Percentiles rank a stretch among this genome's conserved stretches.
Evolutionary conservation across 1,284 basidiomycete species (phyloP).

Genomic region (Ustilago cynodontis): DNA sequence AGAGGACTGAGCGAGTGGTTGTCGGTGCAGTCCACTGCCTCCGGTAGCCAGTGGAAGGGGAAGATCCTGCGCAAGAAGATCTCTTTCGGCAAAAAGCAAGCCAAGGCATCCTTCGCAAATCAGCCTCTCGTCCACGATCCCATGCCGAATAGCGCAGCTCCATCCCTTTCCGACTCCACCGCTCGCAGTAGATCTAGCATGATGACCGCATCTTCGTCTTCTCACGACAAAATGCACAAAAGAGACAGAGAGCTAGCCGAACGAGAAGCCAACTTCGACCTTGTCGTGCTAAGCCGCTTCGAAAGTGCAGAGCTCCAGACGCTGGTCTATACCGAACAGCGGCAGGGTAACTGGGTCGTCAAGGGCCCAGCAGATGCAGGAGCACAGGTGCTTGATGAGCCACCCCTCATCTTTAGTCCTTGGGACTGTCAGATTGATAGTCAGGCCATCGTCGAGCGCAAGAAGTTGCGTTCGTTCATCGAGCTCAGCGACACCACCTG

Average conservation of each 20-base stretch:
- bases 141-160: conserved; percentile 17
- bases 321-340: conserved; percentile 46
- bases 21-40: conserved; percentile 4
- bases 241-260: conserved; percentile 42
- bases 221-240: conserved; percentile 40
- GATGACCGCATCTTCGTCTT: not conserved
- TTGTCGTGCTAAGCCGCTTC: conserved; percentile 43
- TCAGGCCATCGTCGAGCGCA: conserved; percentile 41
- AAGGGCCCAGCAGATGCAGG: conserved; percentile 27
- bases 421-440: conserved; percentile 52
- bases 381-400: conserved; percentile 24
- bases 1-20: conserved; percentile 32
- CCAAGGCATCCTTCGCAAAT: conserved; percentile 12
- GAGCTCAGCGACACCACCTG: conserved; percentile 51
- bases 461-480: conserved; percentile 51
- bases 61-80: conserved; percentile 41
- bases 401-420: conserved; percentile 41
- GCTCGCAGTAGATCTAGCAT: conserved; percentile 17
- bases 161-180: not conserved
- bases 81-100: conserved; percentile 34
- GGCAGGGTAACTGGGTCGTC: conserved; percentile 43
- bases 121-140: conserved; percentile 18
- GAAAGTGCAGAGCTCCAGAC: conserved; percentile 45
- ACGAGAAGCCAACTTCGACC: conserved; percentile 38
- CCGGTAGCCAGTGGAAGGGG: conserved; percentile 29